Conservation (phyloP, 2,329 filamentous ascomycete genomes). For the Pseudonectria foliicola region DNA sequence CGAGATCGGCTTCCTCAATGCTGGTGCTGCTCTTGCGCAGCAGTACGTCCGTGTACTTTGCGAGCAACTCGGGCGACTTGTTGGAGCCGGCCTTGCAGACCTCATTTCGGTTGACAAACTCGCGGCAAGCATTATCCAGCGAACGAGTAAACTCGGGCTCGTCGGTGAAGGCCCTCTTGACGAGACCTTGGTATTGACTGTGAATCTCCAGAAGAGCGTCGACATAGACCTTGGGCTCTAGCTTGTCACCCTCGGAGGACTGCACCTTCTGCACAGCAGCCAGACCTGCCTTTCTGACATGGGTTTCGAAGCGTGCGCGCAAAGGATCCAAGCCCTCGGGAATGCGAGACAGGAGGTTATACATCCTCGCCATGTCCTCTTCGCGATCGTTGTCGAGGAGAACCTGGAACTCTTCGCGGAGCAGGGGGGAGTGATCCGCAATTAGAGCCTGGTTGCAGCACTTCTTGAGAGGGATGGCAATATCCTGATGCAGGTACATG, state of each 20-base stretch:
- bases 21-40: constrained; percentile 90
- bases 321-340: constrained; percentile 87
- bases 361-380: constrained; percentile 95
- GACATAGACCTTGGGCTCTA: constrained; percentile 95
- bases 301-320: constrained; percentile 78
- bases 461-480: constrained; percentile 75
- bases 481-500: constrained; percentile 87
- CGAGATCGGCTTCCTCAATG: constrained; percentile 88
- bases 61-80: constrained; percentile 87
- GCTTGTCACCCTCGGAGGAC: constrained; percentile 73
- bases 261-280: constrained; percentile 87
- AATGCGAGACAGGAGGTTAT: constrained; percentile 81
- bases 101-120: constrained; percentile 97
- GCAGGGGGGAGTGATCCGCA: constrained; percentile 73
- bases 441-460: constrained; percentile 86
- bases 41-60: constrained; percentile 90
- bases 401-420: constrained; percentile 92
- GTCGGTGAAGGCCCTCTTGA: constrained; percentile 86
- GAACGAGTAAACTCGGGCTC: constrained; percentile 96
- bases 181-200: constrained; percentile 83
- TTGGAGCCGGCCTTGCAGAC: constrained; percentile 91
- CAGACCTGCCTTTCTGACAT: constrained; percentile 84
- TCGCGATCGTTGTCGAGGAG: constrained; percentile 90
- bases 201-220: constrained; percentile 92
- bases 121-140: constrained; percentile 91